A percentile compares a stretch with the other conserved stretches of the same genome.
Evolutionary conservation across 176 grass and related monocot species (phyloP).

Genomic region (Carex pumila): DNA sequence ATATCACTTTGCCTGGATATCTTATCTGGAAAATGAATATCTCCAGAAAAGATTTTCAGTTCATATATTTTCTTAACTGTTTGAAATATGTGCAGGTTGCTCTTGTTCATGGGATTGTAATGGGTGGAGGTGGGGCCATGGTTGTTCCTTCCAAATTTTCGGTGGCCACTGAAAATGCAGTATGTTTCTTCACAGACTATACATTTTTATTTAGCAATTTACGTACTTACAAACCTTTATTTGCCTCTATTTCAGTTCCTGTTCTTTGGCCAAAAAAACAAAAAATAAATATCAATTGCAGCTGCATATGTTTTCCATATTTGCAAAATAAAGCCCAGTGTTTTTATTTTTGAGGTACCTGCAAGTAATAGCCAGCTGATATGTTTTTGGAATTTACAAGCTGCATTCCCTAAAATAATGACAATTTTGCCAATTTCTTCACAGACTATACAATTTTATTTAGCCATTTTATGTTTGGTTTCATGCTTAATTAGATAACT

Average conservation of each 20-base stretch:
- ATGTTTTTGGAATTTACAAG: background rate
- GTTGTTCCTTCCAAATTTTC: slow-evolving; percentile 68
- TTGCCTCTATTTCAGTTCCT: background rate
- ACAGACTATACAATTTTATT: too few relatives aligned
- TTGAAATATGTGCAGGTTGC: slow-evolving; percentile 45
- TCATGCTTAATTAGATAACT: background rate
- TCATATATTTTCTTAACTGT: background rate
- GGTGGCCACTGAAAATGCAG: slow-evolving; percentile 77
- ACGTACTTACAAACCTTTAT: background rate
- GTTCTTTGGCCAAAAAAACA: background rate
- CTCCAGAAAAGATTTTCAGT: too few relatives aligned
- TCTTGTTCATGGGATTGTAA: slow-evolving; percentile 86
- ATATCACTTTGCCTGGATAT: too few relatives aligned
- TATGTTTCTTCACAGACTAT: slow-evolving; percentile 22
- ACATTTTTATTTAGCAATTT: background rate
- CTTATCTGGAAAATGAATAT: too few relatives aligned
- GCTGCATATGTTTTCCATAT: background rate
- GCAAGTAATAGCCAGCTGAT: background rate
- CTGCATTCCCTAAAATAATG: background rate
- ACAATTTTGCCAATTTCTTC: background rate
- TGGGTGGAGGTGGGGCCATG: slow-evolving; percentile 85
- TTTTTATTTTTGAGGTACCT: background rate
- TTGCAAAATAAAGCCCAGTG: background rate
- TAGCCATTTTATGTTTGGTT: background rate
- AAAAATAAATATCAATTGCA: background rate